Base-by-base conservation (phyloP, 371 early-diverging fungal genomes). In the Mortierella sp. region DNA sequence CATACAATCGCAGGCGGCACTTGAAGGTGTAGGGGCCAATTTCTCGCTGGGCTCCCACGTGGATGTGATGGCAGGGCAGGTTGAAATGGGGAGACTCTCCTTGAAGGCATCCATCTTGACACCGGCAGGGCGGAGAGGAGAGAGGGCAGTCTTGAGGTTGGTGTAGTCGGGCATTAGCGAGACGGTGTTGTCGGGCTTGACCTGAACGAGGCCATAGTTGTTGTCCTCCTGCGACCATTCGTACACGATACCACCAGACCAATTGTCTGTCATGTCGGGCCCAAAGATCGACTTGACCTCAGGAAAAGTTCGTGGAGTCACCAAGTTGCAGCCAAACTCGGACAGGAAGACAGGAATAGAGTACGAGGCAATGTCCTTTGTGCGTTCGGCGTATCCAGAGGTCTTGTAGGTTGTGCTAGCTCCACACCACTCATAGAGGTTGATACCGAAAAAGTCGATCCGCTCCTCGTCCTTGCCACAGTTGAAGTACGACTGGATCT, bases 171-270 rank as follows among this genome's bases (percentile, higher is more conserved):
- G 80, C 41, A 92, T 70, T 71, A 81, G 72, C 65, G 78, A 70
- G 12, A 88, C 72, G 54, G 90, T 90, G 44, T 87, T 87, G 83
- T 90, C 91, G 38, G 80, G 76, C 27, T 87, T 76, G 63, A 93
- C 89, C 81, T 93, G 88, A 70, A 95, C 96, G 12, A 96, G 81
- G 3, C 96, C 96, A 84, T 96, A 96, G 75, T 93, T 84, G 87
- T 96, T 96, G 81, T 89, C 92, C 75, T 96, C 96, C 74, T 96
- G 92, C 8, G 93, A 90, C 92, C 93, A 96, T 83, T 96, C 96
- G 82, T 96, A 96, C 48, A 94, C 92, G 48, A 96, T 91, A 43
- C 96, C 96, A 35, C 96, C 96, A 1, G 95, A 95, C 89, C 94
- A 94, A 0, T 88, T 87, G 68, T 77, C 75, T 10, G 88, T 89